Evolutionary conservation across 495 filamentous ascomycete genomes (phyloP), one percentile per base, ranked within the genome.

Genomic region (Podospora bellae-mahoneyi): DNA sequence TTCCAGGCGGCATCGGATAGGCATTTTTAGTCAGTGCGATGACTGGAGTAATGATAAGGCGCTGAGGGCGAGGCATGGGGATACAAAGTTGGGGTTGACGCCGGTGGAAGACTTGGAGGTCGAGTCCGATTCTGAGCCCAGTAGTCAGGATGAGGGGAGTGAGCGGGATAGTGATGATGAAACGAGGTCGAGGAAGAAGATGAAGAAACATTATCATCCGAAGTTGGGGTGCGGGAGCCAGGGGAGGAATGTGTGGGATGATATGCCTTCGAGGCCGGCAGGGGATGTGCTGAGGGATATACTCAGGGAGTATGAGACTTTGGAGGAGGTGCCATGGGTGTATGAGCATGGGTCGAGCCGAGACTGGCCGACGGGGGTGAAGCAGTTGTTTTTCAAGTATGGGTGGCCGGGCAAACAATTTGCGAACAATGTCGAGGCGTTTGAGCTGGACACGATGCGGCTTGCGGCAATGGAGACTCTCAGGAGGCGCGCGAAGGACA

Each of bases 281-380:
- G 62, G 57, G 5, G 67, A 68, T n/a, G 72, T 74, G 23, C 48
- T 76, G 28, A 54, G 65, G 48, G 69, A 76, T 54, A 70, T 75
- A 28, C 62, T 60, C 53, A 23, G 27, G 9, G 69, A 69, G 66
- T 69, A 69, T 39, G 32, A 44, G 3, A 64, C 59, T 15, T 56
- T 69, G 16, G 26, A 57, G 19, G 67, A 67, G 27, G 23, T 58
- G 2, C 67, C 67, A 5, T 61, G 66, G 9, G 67, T 55, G n/a
- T 56, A 56, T 2, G 62, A 65, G 18, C 16, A 62, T 16, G 23
- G 19, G 10, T 34, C 32, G 0, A 23, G 6, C 15, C 39, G 39
- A 10, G 57, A 69, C 23, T 61, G 59, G 59, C 26, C 26, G 5
- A 18, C 2, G 59, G 59, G 30, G 23, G 16, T 61, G 23, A 32